Conservation (phyloP, 2,329 filamentous ascomycete species). For the Pochonia chlamydosporia region DNA sequence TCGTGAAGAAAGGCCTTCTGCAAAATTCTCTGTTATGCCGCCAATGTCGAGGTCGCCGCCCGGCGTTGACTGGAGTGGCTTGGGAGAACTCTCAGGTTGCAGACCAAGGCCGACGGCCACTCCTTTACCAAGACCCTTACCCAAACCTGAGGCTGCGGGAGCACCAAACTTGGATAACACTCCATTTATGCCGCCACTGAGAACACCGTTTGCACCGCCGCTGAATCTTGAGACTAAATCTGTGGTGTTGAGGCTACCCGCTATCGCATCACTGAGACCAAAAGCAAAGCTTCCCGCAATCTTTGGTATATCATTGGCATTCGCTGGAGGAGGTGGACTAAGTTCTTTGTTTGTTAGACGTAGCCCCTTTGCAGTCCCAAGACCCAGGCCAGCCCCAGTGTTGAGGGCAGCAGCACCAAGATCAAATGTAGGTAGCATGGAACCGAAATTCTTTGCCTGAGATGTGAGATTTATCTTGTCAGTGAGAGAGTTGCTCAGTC, state of each 20-base stretch:
- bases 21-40: constrained; percentile 19
- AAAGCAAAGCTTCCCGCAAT: constrained; percentile 16
- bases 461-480: constrained; percentile 11
- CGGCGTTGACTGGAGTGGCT: background rate
- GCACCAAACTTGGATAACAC: constrained; percentile 9
- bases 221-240: constrained; percentile 2
- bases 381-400: constrained; percentile 13
- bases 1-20: constrained; percentile 22
- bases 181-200: background rate
- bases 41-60: constrained; percentile 8
- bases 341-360: constrained; percentile 11
- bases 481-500: constrained; percentile 10
- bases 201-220: background rate
- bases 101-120: constrained; percentile 21
- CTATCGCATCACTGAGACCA: constrained; percentile 15
- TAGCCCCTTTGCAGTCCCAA: constrained; percentile 13
- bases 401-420: constrained; percentile 12
- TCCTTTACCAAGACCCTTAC: constrained; percentile 20
- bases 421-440: constrained; percentile 6
- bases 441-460: constrained; percentile 4
- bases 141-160: constrained; percentile 20
- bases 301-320: constrained; percentile 9
- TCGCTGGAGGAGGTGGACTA: constrained; percentile 5
- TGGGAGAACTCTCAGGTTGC: constrained; percentile 17
- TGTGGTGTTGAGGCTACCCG: constrained; percentile 13